These are phyloP conservation scores for Lactarius psammicola DNA, from an alignment of 768 basidiomycete genomes.

Conservation along the genomic window DNA sequence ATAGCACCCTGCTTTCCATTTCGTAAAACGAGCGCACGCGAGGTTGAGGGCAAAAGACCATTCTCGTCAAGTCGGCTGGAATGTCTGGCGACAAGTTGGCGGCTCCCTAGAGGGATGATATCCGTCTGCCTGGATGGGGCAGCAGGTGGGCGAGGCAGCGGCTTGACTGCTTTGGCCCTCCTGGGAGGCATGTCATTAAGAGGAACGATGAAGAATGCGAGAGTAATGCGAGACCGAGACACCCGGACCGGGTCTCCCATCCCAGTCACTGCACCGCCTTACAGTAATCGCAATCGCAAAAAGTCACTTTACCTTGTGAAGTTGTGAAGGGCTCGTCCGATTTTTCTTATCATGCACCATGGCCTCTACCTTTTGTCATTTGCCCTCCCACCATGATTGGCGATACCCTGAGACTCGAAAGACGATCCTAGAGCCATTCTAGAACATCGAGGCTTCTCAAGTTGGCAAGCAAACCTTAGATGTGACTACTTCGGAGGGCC, in stretches of 20 bases:
- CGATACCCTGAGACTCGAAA: not conserved
- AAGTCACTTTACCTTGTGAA: no score
- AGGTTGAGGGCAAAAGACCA: constrained; percentile 59
- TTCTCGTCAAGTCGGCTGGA: constrained; percentile 47
- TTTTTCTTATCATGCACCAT: no score
- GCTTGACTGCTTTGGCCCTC: constrained; percentile 26
- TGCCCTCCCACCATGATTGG: constrained; percentile 66
- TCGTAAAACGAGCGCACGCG: constrained; percentile 70
- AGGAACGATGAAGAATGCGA: not conserved
- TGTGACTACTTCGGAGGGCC: not conserved
- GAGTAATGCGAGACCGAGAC: not conserved
- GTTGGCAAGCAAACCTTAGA: not conserved
- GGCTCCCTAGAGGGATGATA: constrained; percentile 56
- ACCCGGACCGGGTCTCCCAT: not conserved
- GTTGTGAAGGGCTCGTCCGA: no score
- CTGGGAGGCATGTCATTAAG: constrained; percentile 25
- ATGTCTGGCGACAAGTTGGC: constrained; percentile 43
- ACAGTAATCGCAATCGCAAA: no score
- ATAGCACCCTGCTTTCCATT: constrained; percentile 72
- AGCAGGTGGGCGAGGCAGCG: not conserved
- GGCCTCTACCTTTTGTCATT: no score
- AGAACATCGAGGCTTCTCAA: not conserved
- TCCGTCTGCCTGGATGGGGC: constrained; percentile 33
- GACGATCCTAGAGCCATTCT: not conserved
- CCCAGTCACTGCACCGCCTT: not conserved